Evolutionary conservation across 139 green algal genomes (phyloP).

Genomic region (Pycnococcus provasolii): DNA sequence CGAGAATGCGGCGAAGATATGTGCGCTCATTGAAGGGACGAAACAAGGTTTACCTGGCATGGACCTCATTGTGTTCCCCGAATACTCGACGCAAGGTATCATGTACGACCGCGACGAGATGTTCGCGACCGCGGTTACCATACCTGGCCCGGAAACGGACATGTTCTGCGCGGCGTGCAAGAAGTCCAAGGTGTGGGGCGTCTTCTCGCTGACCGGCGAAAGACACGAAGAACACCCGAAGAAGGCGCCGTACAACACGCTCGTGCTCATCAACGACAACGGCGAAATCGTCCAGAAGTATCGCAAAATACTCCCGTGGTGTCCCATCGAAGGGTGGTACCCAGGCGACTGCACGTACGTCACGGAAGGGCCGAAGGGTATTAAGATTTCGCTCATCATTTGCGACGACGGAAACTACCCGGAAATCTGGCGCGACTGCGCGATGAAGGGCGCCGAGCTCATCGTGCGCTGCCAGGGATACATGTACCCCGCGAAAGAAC

Average conservation of each 20-base stretch:
- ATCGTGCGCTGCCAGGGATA: conserved; percentile 48
- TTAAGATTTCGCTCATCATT: conserved; percentile 36
- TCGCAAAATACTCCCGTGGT: conserved; percentile 36
- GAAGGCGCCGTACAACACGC: conserved; percentile 34
- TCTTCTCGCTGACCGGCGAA: conserved; percentile 36
- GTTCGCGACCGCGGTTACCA: conserved; percentile 14
- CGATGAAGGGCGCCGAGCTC: conserved; percentile 58
- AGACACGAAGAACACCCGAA: conserved; percentile 16
- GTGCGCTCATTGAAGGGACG: conserved; percentile 15
- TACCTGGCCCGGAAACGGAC: conserved; percentile 31
- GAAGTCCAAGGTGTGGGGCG: conserved; percentile 28
- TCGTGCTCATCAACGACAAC: conserved; percentile 35
- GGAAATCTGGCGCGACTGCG: conserved; percentile 44
- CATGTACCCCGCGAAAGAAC: conserved; percentile 54
- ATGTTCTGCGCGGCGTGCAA: conserved; percentile 32
- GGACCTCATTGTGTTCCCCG: conserved; percentile 38
- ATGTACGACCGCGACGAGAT: conserved; percentile 24
- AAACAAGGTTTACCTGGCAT: conserved; percentile 32
- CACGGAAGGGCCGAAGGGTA: conserved; percentile 29
- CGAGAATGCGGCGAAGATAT: conserved; percentile 25
- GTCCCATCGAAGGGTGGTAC: conserved; percentile 35
- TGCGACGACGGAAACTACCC: conserved; percentile 43
- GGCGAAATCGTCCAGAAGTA: conserved; percentile 34
- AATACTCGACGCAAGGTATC: conserved; percentile 32
- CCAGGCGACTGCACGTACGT: conserved; percentile 25